Evolutionary conservation across 495 filamentous ascomycete genomes (phyloP).

Genomic region (Annulohypoxylon nitens): DNA sequence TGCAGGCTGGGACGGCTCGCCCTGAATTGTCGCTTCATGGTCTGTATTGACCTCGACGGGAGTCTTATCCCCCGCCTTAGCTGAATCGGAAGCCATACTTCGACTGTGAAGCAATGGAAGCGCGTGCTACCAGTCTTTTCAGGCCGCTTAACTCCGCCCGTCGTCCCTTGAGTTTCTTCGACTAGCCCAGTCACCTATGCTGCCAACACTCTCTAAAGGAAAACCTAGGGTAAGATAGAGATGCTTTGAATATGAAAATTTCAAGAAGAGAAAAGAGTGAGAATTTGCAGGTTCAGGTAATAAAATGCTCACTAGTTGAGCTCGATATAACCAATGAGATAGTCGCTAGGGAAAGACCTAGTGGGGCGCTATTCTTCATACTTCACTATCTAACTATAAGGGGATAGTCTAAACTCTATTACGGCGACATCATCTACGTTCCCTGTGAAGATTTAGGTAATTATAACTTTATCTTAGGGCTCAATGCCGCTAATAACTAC

Average conservation of each 20-base stretch:
- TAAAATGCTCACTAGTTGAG: constrained; percentile 21
- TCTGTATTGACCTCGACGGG: constrained; percentile 36
- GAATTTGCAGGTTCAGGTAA: constrained; percentile 14
- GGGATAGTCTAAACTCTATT: constrained; percentile 44
- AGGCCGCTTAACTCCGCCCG: constrained; percentile 27
- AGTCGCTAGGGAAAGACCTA: neutral
- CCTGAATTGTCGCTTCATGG: constrained; percentile 33
- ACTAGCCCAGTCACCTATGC: neutral
- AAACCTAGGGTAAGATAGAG: neutral
- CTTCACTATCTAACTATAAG: constrained; percentile 31
- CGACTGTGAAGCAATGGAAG: constrained; percentile 66
- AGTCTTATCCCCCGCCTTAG: constrained; percentile 49
- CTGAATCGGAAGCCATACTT: constrained; percentile 58
- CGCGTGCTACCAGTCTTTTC: constrained; percentile 63
- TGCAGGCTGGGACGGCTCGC: constrained; percentile 30
- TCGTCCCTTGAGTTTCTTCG: neutral
- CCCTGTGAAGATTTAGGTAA: neutral
- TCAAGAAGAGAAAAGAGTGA: constrained; percentile 14
- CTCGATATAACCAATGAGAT: constrained; percentile 30
- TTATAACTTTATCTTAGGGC: neutral
- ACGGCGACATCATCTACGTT: constrained; percentile 21
- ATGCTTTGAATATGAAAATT: constrained; percentile 11
- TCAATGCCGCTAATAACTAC: too few species aligned
- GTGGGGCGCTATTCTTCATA: constrained; percentile 22
- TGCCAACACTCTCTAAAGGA: neutral